Conservation (phyloP, 2,329 filamentous ascomycete species). For the Volutella citrinella region DNA sequence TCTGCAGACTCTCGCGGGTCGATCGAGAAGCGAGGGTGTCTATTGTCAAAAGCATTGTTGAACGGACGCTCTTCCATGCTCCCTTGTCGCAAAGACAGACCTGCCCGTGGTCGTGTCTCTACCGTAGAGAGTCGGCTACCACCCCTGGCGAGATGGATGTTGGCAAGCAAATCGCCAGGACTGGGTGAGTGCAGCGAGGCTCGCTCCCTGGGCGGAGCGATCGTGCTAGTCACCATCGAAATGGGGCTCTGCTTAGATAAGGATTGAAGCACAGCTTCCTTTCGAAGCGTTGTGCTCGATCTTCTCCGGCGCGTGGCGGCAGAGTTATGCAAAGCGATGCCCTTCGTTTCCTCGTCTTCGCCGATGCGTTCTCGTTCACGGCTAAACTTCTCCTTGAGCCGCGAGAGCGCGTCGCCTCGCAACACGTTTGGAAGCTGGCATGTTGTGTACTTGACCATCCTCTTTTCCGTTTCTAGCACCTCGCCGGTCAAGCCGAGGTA, state of each 20-base stretch:
- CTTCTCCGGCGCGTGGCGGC: constrained; percentile 61
- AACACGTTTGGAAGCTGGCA: constrained; percentile 91
- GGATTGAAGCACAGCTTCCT: constrained; percentile 74
- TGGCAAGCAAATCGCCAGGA: constrained; percentile 77
- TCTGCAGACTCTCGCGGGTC: constrained; percentile 80
- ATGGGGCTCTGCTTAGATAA: constrained; percentile 47
- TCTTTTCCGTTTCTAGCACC: constrained; percentile 86
- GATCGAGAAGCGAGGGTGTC: constrained; percentile 46
- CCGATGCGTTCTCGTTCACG: constrained; percentile 79
- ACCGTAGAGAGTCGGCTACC: constrained; percentile 42
- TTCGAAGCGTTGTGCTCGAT: constrained; percentile 72
- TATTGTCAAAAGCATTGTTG: constrained; percentile 57
- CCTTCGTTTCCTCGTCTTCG: constrained; percentile 76
- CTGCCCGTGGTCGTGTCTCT: constrained; percentile 15
- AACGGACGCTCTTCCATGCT: constrained; percentile 48
- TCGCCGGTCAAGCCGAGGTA: constrained; percentile 92
- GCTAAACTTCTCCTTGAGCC: constrained; percentile 90
- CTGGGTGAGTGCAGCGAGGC: constrained; percentile 51
- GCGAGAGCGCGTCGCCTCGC: constrained; percentile 74
- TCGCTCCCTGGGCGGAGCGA: constrained; percentile 39
- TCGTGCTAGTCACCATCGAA: constrained; percentile 40
- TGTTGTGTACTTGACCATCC: constrained; percentile 89
- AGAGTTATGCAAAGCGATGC: constrained; percentile 90
- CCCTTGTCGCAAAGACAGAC: constrained; percentile 28
- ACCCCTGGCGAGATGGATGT: constrained; percentile 67